Evolutionary conservation across 192 early-diverging fungal species (phyloP).

Genomic region (Podila verticillata): DNA sequence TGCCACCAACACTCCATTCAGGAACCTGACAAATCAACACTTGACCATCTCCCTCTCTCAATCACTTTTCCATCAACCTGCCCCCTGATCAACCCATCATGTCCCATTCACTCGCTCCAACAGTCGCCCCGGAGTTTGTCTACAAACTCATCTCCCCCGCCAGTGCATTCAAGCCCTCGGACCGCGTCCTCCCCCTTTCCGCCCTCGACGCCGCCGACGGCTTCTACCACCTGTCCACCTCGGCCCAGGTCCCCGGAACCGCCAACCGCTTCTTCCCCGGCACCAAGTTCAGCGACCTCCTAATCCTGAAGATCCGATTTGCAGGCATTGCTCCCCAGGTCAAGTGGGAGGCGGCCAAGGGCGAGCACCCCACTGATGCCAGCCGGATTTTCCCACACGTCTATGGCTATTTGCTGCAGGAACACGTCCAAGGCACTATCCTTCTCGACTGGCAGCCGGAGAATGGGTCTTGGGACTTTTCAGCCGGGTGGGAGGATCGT

Average conservation of each 20-base stretch:
- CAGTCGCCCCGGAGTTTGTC: conserved; percentile 18
- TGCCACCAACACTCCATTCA: not conserved
- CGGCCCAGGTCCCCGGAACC: conserved; percentile 34
- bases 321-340: conserved; percentile 19
- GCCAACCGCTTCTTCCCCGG: conserved; percentile 46
- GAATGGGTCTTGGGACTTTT: conserved; percentile 24
- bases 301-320: conserved; percentile 43
- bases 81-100: not conserved
- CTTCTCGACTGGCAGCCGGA: conserved; percentile 20
- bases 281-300: conserved; percentile 20
- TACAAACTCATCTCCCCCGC: conserved; percentile 46
- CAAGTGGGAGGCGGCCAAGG: conserved; percentile 44
- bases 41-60: too few relatives aligned
- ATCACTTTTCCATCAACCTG: too few relatives aligned
- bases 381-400: conserved; percentile 49
- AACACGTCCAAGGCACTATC: conserved; percentile 18
- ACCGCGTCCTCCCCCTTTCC: conserved; percentile 31
- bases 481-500: conserved; percentile 41
- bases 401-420: conserved; percentile 38
- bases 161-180: conserved; percentile 16
- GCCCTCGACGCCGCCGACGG: conserved; percentile 46
- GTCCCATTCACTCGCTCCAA: conserved; percentile 30
- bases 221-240: conserved; percentile 46
- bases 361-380: conserved; percentile 33
- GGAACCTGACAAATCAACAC: not conserved